These are phyloP conservation scores for Barbatosphaeria neglecta DNA, from an alignment of 495 filamentous ascomycete species.

Conservation along the genomic window DNA sequence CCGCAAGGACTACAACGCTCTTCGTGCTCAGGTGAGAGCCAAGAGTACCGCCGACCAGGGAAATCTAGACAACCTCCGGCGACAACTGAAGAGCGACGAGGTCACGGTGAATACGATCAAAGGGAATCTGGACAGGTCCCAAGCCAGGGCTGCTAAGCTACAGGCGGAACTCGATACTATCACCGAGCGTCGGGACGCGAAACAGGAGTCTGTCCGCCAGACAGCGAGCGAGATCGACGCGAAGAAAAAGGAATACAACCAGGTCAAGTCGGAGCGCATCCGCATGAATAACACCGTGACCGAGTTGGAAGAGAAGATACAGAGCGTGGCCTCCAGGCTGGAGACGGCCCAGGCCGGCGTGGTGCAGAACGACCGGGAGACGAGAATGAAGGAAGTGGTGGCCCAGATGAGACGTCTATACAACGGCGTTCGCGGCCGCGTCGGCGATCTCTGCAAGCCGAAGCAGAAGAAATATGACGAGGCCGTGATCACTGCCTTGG, in stretches of 20 bases:
- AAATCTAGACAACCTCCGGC: constrained; percentile 70
- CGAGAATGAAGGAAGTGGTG: constrained; percentile 64
- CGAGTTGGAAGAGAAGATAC: constrained; percentile 84
- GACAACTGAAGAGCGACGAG: constrained; percentile 79
- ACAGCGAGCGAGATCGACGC: constrained; percentile 64
- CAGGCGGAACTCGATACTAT: constrained; percentile 61
- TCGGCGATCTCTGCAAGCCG: constrained; percentile 87
- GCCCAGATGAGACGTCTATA: constrained; percentile 81
- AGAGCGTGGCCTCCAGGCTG: constrained; percentile 65
- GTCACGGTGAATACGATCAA: constrained; percentile 77
- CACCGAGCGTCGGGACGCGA: constrained; percentile 49
- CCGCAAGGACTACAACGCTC: constrained; percentile 76
- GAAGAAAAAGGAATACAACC: constrained; percentile 86
- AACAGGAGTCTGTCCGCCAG: constrained; percentile 49
- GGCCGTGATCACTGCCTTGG: constrained; percentile 83
- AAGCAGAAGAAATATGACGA: constrained; percentile 93
- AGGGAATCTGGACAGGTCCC: constrained; percentile 67
- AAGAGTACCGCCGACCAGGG: constrained; percentile 72
- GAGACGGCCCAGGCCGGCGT: constrained; percentile 71
- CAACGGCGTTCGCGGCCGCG: constrained; percentile 78
- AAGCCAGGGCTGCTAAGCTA: constrained; percentile 61
- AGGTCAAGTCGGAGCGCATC: constrained; percentile 71
- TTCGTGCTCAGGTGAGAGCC: constrained; percentile 77
- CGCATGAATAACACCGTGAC: constrained; percentile 66
- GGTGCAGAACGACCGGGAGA: constrained; percentile 73